Base-by-base conservation (phyloP, 2,329 filamentous ascomycete genomes). In the Dothideomycetidae sp. region DNA sequence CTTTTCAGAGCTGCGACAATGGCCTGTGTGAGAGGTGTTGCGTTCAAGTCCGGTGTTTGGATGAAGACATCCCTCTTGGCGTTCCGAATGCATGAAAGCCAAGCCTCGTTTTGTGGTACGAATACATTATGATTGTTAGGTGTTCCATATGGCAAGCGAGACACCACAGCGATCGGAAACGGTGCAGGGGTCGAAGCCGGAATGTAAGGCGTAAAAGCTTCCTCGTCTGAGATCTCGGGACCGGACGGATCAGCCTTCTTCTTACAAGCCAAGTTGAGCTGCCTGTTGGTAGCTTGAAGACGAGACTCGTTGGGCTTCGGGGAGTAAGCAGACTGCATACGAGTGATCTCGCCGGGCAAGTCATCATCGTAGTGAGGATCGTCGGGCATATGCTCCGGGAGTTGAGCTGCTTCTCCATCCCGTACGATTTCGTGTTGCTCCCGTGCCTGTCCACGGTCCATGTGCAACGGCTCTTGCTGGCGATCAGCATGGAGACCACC, bases 41-140 rank as follows among this genome's bases (percentile, higher is more conserved):
- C 79, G 48, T 88, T 88, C 26, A 88, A 65, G 14, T 82, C 78
- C 0, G 81, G 81, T 0, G 78, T 77, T 53, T 86, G 79, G 41
- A 88, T 84, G 49, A 86, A 83, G n/a, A 86, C 68, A 17, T 59
- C 66, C 10, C 60, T 59, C 37, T 64, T 55, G 0, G 80, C 79
- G 46, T 84, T 70, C 1, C 73, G 66, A 5, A 86, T 64, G 1
- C 76, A 69, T 0, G 78, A 78, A 0, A 85, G 58, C 70, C 77
- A 86, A 0, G 75, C 77, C 34, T 75, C 77, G 48, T 88, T 85
- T 48, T 88, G 81, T 0, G 81, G 81, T 2, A 74, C 76, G 33
- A 68, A 62, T 2, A 75, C 60, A 12, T 68, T 73, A 12, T 63
- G 60, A 39, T 78, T 71, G 46, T 72, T 78, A 1, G 73, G 67